Percentiles rank a stretch among this genome's conserved stretches.
These are phyloP conservation scores for Aspergillus conjunctus DNA, from an alignment of 495 filamentous ascomycete species.

Conservation along the genomic window DNA sequence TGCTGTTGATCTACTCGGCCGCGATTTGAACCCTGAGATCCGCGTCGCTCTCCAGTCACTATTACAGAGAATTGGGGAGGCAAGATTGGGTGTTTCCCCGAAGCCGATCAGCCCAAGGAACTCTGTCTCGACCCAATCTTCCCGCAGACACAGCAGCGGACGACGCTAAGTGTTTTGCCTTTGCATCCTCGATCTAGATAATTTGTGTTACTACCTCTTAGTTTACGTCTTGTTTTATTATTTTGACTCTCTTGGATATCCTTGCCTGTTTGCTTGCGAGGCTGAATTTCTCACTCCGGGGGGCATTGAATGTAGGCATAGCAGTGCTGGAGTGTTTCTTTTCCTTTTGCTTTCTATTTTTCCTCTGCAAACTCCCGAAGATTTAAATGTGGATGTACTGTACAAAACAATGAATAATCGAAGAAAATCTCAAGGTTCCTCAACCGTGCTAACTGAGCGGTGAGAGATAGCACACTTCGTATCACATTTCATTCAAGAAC, in stretches of 20 bases:
- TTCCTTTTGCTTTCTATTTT: conserved; percentile 7
- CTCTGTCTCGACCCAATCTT: conserved; percentile 38
- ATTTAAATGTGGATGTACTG: conserved; percentile 26
- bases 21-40: conserved; percentile 79
- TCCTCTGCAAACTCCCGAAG: neutral
- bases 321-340: conserved; percentile 26
- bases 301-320: conserved; percentile 30
- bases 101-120: conserved; percentile 49
- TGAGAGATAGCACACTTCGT: too few relatives aligned
- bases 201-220: conserved; percentile 6
- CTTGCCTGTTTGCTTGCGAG: conserved; percentile 23
- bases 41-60: conserved; percentile 73
- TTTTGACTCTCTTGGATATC: conserved; percentile 39
- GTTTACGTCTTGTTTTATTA: conserved; percentile 22
- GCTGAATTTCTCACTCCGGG: conserved; percentile 17
- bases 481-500: neutral
- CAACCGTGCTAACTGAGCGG: neutral
- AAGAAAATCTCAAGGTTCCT: conserved; percentile 1
- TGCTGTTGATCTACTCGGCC: conserved; percentile 75
- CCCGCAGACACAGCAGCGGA: conserved; percentile 36
- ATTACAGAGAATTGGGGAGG: conserved; percentile 79
- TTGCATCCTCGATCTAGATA: conserved; percentile 6
- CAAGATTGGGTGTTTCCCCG: conserved; percentile 63
- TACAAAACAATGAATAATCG: conserved; percentile 15
- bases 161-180: conserved; percentile 19